A percentile compares a stretch with the other conserved stretches of the same genome.
These are phyloP conservation scores for Besnoitia besnoiti DNA, from an alignment of 169 alveolate genomes.

Conservation along the genomic window DNA sequence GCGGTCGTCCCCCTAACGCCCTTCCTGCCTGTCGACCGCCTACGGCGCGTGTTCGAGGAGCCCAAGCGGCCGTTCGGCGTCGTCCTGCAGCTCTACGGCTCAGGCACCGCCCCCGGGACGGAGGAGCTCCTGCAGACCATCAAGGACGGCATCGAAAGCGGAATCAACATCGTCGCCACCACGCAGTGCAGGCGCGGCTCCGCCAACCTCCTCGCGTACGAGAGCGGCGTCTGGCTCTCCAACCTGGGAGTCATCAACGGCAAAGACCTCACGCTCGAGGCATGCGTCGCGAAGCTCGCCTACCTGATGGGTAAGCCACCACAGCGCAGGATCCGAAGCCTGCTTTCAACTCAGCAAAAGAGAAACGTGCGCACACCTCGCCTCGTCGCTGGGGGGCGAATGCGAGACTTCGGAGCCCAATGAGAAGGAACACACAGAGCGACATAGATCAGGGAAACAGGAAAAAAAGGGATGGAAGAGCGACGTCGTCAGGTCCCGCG, in stretches of 20 bases:
- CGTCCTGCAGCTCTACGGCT: slow-evolving; percentile 78
- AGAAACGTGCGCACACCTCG: no score
- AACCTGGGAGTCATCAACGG: slow-evolving; percentile 82
- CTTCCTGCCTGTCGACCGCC: slow-evolving; percentile 7
- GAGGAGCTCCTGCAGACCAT: slow-evolving; percentile 72
- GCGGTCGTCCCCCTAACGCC: slow-evolving; percentile 33
- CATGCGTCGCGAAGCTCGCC: slow-evolving; percentile 79
- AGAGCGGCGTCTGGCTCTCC: slow-evolving; percentile 78
- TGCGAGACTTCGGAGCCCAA: no score
- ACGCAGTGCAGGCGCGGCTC: slow-evolving; percentile 87
- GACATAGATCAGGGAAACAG: no score
- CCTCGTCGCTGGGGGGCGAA: no score
- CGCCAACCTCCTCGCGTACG: slow-evolving; percentile 79
- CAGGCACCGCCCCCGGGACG: slow-evolving; percentile 85
- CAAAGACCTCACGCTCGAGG: slow-evolving; percentile 84
- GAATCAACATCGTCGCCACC: slow-evolving; percentile 81
- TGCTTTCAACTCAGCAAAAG: no score
- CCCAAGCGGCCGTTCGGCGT: slow-evolving; percentile 55
- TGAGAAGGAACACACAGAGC: no score
- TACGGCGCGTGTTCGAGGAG: neutral
- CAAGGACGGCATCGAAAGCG: slow-evolving; percentile 77
- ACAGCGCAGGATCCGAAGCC: neutral
- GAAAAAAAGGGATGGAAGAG: no score
- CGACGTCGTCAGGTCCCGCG: no score
- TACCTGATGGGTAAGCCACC: slow-evolving; percentile 74